Evolutionary conservation across 176 grass and related monocot species (phyloP).

Genomic region (Oryza coarctata): DNA sequence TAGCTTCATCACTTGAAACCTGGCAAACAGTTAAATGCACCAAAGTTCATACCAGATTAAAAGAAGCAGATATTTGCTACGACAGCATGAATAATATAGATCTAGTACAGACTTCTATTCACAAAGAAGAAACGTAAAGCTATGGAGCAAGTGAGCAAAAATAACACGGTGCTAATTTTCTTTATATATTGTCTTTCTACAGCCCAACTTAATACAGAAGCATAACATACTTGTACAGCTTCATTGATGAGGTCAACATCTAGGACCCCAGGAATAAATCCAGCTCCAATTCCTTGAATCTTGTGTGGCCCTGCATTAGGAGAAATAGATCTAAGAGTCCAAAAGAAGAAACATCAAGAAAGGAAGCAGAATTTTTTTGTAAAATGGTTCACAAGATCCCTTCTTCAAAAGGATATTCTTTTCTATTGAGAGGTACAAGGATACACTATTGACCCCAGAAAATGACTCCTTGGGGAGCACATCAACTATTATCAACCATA

Average conservation of each 20-base stretch:
- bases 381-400: conserved; percentile 30
- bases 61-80: conserved; percentile 5
- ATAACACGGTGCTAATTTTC: background rate
- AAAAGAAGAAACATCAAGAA: conserved; percentile 19
- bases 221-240: conserved; percentile 52
- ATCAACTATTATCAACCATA: background rate
- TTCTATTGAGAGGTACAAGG: background rate
- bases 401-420: conserved; percentile 8
- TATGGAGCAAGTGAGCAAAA: background rate
- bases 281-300: conserved; percentile 92
- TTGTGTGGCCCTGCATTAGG: conserved; percentile 74
- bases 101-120: background rate
- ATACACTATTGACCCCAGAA: background rate
- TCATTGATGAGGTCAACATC: conserved; percentile 73
- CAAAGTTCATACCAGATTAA: conserved; percentile 7
- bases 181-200: background rate
- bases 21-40: conserved; percentile 33
- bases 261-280: conserved; percentile 84
- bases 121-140: background rate
- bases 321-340: conserved; percentile 7
- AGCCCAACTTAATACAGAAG: background rate
- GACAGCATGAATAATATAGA: background rate
- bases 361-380: background rate
- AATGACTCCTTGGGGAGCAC: background rate
- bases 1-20: conserved; percentile 87